Evolutionary conservation across 1,139 yeast species (phyloP), one percentile per base, ranked within the genome.

Genomic region (Magnusiomyces magnusii): DNA sequence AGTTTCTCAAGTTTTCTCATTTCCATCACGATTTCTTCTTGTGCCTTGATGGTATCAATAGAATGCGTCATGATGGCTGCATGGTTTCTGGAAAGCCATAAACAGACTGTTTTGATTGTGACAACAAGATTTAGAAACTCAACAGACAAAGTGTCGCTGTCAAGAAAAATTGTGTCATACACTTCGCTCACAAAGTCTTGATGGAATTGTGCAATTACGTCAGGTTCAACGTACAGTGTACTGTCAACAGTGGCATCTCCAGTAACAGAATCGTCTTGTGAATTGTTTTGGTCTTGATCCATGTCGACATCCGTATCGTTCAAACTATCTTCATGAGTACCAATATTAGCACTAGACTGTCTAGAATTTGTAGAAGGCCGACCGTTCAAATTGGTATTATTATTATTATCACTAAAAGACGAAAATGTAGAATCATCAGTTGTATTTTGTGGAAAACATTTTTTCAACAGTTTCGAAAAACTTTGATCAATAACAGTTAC

Each of bases 401-500:
- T n/a, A n/a, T n/a, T n/a, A n/a, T n/a, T n/a, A n/a, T n/a, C n/a
- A n/a, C n/a, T n/a, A n/a, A n/a, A n/a, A n/a, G n/a, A n/a, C n/a
- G n/a, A n/a, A n/a, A n/a, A n/a, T n/a, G n/a, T n/a, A n/a, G n/a
- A n/a, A n/a, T n/a, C n/a, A n/a, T n/a, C n/a, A n/a, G n/a, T n/a
- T n/a, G n/a, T n/a, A n/a, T 25, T 25, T 42, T 17, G 49, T 24
- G 47, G 47, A 25, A 41, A 41, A 52, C 55, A 52, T n/a, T 39
- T 52, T 23, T 41, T 41, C 39, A 52, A 25, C 10, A 52, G 36
- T 9, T 52, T 42, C 3, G 47, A 41, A 41, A 52, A 52, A 23
- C 34, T 23, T 5, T 36, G 47, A 19, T 65, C 62, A 36, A 66
- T 60, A 13, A 66, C 63, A 23, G 58, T 51, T 1, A 60, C 39